phyloP scores from a whole-genome alignment of 192 early-diverging fungal species.

The Coemansia sp. region DNA sequence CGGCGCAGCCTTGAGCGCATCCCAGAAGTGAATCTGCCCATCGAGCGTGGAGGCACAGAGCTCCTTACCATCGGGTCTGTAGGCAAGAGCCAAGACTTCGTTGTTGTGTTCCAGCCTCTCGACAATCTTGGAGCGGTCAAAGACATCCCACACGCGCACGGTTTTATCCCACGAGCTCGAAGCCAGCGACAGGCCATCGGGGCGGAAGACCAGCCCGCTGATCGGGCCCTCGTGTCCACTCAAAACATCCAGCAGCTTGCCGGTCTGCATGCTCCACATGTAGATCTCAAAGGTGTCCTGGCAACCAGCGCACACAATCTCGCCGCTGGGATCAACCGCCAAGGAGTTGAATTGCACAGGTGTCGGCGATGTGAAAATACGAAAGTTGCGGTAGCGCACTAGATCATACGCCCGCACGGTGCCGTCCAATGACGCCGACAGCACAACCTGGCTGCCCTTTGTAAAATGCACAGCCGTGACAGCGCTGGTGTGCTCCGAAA shows the following conservation, averaged over 20 bases:
- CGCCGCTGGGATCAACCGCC: slow-evolving; percentile 94
- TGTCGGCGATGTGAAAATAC: slow-evolving; percentile 92
- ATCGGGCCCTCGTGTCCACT: slow-evolving; percentile 93
- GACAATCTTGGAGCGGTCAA: slow-evolving; percentile 74
- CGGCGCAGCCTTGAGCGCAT: slow-evolving; percentile 71
- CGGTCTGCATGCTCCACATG: slow-evolving; percentile 98
- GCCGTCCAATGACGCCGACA: slow-evolving; percentile 94
- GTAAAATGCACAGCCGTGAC: slow-evolving; percentile 87
- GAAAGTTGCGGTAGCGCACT: slow-evolving; percentile 96
- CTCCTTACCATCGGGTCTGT: slow-evolving; percentile 87
- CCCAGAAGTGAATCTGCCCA: slow-evolving; percentile 93
- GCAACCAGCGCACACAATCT: slow-evolving; percentile 93
- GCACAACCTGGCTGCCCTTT: slow-evolving; percentile 83
- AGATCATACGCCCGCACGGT: slow-evolving; percentile 98
- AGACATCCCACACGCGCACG: slow-evolving; percentile 90
- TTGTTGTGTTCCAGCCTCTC: slow-evolving; percentile 76
- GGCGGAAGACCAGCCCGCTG: slow-evolving; percentile 80
- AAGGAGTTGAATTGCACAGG: slow-evolving; percentile 93
- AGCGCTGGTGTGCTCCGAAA: slow-evolving; percentile 83
- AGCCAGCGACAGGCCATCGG: slow-evolving; percentile 73
- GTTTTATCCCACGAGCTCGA: slow-evolving; percentile 92
- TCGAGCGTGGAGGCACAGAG: slow-evolving; percentile 85
- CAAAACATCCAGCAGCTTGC: slow-evolving; percentile 93
- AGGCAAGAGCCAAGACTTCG: slow-evolving; percentile 87
- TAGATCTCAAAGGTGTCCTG: slow-evolving; percentile 95